Evolutionary conservation across 2,329 filamentous ascomycete species (phyloP).

Genomic region (Clarireedia homoeocarpa): DNA sequence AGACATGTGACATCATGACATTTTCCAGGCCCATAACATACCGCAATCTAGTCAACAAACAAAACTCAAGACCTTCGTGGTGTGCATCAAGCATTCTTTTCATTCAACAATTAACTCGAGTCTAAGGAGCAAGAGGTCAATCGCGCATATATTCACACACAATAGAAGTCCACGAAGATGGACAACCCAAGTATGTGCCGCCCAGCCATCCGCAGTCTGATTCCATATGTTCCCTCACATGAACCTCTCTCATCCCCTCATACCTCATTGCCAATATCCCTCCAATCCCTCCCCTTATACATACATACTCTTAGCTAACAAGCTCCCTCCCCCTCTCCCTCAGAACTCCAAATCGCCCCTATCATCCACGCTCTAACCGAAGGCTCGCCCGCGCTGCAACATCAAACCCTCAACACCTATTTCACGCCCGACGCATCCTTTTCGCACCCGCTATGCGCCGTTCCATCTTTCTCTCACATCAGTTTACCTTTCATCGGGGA

Average conservation of each 20-base stretch:
- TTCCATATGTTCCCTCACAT: neutral
- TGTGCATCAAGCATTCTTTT: too few species aligned
- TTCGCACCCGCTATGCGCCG: conserved; percentile 69
- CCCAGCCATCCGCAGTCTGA: neutral
- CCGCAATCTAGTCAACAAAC: too few species aligned
- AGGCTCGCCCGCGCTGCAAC: conserved; percentile 58
- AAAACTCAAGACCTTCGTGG: too few species aligned
- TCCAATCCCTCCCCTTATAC: too few species aligned
- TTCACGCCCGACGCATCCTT: conserved; percentile 68
- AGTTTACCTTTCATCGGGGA: conserved; percentile 34
- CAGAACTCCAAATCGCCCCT: conserved; percentile 50
- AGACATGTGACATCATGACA: conserved; percentile 4
- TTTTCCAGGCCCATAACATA: too few species aligned
- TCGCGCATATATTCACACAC: too few species aligned
- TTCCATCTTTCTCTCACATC: conserved; percentile 43
- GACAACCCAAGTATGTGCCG: conserved; percentile 36
- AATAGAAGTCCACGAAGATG: conserved; percentile 23
- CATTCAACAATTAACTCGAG: too few species aligned
- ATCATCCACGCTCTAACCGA: conserved; percentile 64
- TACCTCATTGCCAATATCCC: too few species aligned
- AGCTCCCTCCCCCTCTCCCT: too few species aligned
- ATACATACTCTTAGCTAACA: neutral
- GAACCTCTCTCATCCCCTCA: neutral
- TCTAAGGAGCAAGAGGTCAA: too few species aligned
- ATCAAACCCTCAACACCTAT: conserved; percentile 58